A percentile compares a stretch with the other conserved stretches of the same genome.
Evolutionary conservation across 768 basidiomycete genomes (phyloP).

Genomic region (Suillus subalutaceus): DNA sequence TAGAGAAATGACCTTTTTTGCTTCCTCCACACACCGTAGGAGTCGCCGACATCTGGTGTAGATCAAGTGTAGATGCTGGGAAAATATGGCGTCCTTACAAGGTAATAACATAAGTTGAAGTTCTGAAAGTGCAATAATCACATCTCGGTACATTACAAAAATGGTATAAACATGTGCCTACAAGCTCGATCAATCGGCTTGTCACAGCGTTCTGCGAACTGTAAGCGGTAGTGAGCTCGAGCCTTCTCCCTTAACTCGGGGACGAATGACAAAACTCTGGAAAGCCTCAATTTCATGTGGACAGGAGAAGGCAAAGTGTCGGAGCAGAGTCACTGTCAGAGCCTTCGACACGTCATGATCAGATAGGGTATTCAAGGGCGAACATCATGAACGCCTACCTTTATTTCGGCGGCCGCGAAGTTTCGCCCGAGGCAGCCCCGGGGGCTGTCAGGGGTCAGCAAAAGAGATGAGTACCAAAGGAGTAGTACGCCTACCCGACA

Average conservation of each 20-base stretch:
- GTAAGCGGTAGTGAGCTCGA: constrained; percentile 59
- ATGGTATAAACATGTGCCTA: neutral
- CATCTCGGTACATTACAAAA: neutral
- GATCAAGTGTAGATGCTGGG: neutral
- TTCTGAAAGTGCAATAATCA: neutral
- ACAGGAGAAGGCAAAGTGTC: constrained; percentile 57
- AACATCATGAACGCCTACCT: constrained; percentile 38
- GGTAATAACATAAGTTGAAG: neutral
- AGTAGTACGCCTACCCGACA: constrained; percentile 45
- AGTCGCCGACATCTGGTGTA: neutral
- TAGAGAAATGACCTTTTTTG: neutral
- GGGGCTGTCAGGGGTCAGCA: constrained; percentile 42
- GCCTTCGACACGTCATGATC: constrained; percentile 22
- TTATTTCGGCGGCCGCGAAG: constrained; percentile 63
- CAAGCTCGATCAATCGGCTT: constrained; percentile 7
- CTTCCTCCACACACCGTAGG: neutral
- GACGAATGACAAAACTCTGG: constrained; percentile 67
- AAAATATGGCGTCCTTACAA: neutral
- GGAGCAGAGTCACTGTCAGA: constrained; percentile 53
- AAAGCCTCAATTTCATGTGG: constrained; percentile 58
- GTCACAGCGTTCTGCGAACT: constrained; percentile 36
- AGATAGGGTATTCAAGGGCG: neutral
- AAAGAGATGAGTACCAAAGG: constrained; percentile 11
- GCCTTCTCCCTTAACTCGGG: constrained; percentile 54
- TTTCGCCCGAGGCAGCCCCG: constrained; percentile 61